Evolutionary conservation across 306 rosid species (phyloP), one percentile per base, ranked within the genome.

Genomic region (Urtica urens): DNA sequence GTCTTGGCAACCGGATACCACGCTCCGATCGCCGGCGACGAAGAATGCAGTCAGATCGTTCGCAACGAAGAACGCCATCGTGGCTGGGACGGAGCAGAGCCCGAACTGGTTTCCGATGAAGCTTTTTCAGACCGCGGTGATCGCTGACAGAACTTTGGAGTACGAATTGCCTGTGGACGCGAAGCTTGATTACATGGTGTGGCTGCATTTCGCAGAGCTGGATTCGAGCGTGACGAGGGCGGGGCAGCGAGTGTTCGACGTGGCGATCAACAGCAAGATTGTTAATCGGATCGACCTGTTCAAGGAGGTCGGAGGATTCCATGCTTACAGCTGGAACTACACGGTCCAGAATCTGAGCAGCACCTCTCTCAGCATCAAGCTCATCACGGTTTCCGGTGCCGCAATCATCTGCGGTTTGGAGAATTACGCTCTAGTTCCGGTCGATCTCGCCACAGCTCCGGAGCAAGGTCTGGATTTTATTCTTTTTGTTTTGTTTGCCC

Each of bases 131-230:
- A 59, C 79, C 34, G 95, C 92, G 49, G 70, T 52, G 35, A 70
- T 55, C 30, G 57, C 66, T 2, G 73, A 69, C 3, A 72, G 61
- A 1, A 29, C 6, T 1, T 37, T 90, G 78, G 79, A 61, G 62
- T 90, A 84, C 51, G 55, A 68, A 38, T 63, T 90, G 65, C 31
- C 7, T 6, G 94, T 90, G 58, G 97, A 90, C 26, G 95, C 97
- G 14, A 84, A 84, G 79, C 79, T 81, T 11, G 97, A 88, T 53
- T 88, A 88, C 57, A 52, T 81, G 58, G 23, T 88, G 68, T 84
- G 94, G 97, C 39, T 90, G 26, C 97, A 90, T 75, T 90, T 90
- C 6, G 94, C 87, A 1, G 97, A 90, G 71, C 77, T 90, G 8
- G 85, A 81, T 42, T 49, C 69, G 41, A 62, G 38, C 14, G 84